A percentile compares a stretch with the other conserved stretches of the same genome.
phyloP scores from a whole-genome alignment of 2,329 filamentous ascomycete genomes.

The Aspergillus amoenus region DNA sequence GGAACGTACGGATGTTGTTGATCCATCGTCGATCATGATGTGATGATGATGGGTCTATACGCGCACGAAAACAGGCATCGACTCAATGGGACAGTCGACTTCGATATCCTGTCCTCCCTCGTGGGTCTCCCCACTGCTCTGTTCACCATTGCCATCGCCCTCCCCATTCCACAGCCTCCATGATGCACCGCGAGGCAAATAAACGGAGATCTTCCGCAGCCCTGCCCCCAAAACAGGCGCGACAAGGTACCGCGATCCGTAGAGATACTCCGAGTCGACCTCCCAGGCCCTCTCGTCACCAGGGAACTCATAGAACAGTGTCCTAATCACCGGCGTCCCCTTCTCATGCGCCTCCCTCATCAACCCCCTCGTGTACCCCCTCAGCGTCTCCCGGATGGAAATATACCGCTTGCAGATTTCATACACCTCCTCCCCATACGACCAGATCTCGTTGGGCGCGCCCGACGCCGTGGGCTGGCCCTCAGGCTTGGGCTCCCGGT shows the following conservation, averaged over 20 bases:
- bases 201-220: conserved; percentile 47
- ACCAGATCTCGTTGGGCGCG: conserved; percentile 59
- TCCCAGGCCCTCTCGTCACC: conserved; percentile 55
- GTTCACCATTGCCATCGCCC: conserved; percentile 21
- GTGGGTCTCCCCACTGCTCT: conserved; percentile 23
- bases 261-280: conserved; percentile 64
- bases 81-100: conserved; percentile 46
- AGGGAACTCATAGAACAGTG: conserved; percentile 65
- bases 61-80: conserved; percentile 49
- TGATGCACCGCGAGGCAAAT: conserved; percentile 51
- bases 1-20: no score
- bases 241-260: conserved; percentile 58
- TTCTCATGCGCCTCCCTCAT: conserved; percentile 62
- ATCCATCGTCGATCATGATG: not conserved
- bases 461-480: conserved; percentile 29
- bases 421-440: conserved; percentile 61
- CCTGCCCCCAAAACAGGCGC: conserved; percentile 57
- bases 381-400: conserved; percentile 56
- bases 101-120: conserved; percentile 43
- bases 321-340: conserved; percentile 61
- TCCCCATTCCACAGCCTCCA: conserved; percentile 45
- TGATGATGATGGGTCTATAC: not conserved
- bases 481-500: conserved; percentile 57
- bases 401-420: conserved; percentile 62
- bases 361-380: conserved; percentile 57